Percentiles rank a stretch among this genome's conserved stretches.
Conservation (phyloP, 305 asterid genomes). For the Ruellia speciosa region DNA sequence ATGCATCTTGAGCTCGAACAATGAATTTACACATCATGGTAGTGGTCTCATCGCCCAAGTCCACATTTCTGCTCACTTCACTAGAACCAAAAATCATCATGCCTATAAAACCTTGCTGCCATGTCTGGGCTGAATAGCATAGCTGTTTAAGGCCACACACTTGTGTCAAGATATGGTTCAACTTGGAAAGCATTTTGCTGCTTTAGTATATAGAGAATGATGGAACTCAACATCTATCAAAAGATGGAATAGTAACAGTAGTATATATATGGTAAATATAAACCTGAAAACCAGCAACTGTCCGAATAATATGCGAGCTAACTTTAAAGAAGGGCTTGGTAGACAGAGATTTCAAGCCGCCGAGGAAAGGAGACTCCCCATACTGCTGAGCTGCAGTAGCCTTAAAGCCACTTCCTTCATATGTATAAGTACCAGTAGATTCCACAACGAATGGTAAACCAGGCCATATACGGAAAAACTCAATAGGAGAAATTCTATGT, state of each 20-base stretch:
- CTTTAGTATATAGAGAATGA: background rate
- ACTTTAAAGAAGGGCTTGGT: slow-evolving; percentile 88
- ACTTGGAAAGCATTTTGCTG: background rate
- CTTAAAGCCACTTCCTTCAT: slow-evolving; percentile 95
- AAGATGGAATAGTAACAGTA: background rate
- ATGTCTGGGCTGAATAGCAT: slow-evolving; percentile 88
- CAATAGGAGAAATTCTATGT: slow-evolving; percentile 89
- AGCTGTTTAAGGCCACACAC: slow-evolving; percentile 32
- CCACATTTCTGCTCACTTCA: slow-evolving; percentile 93
- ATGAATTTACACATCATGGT: slow-evolving; percentile 92
- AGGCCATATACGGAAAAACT: slow-evolving; percentile 87
- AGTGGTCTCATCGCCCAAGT: slow-evolving; percentile 89
- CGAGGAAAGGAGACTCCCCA: slow-evolving; percentile 87
- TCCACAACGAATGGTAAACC: slow-evolving; percentile 87
- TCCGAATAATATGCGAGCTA: slow-evolving; percentile 86
- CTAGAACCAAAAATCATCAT: slow-evolving; percentile 95
- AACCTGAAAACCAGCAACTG: slow-evolving; percentile 96
- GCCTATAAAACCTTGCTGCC: slow-evolving; percentile 92
- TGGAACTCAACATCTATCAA: background rate
- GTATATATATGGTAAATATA: slow-evolving; percentile 15
- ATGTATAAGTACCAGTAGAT: slow-evolving; percentile 73
- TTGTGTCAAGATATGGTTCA: background rate
- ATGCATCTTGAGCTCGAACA: slow-evolving; percentile 74
- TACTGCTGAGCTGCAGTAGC: slow-evolving; percentile 97
- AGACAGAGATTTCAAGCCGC: slow-evolving; percentile 71